Evolutionary conservation across 257 asterid genomes (phyloP), one percentile per base, ranked within the genome.

Genomic region (Marsdenia floribunda): DNA sequence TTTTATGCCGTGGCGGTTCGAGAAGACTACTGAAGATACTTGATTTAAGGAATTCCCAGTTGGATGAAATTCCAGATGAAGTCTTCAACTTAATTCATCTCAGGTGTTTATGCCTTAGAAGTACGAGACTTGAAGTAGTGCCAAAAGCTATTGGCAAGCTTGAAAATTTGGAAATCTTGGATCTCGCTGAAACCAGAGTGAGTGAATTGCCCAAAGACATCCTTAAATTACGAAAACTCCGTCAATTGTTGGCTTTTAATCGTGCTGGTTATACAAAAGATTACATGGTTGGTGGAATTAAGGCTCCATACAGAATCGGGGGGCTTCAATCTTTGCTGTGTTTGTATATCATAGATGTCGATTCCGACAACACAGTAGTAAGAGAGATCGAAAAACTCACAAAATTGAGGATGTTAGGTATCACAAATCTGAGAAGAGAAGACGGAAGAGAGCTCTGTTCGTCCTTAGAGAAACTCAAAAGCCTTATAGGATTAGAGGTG

Each of bases 371-470:
- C 3, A 73, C 29, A 44, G 75, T 46, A 44, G 75, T 75, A 19
- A 73, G 53, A 5, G 81, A 83, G 46, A 52, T 78, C 18, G 83
- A 79, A 38, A 83, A 75, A 57, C 73, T 80, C 69, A 40, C 69
- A 63, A 73, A 81, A 11, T 64, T 81, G 29, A 58, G 81, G 71
- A 74, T 38, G 55, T 63, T 83, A 37, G n/a, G 68, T 5, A 80
- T 83, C 53, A 47, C 81, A 54, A 80, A 73, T 52, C 57, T 83
- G 68, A 78, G 73, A 63, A 65, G 70, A 61, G 76, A 77, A 78
- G 80, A 83, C 1, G 79, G 79, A 33, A 50, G 54, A 38, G 82
- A 38, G 12, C 74, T 80, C 13, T 83, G 82, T 47, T 71, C 75
- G 46, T 77, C 79, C 71, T 76, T 78, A n/a, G 79, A 54, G 57